These are phyloP conservation scores for Phoenix dactylifera DNA, from an alignment of 176 grass and related monocot species.

Conservation along the genomic window DNA sequence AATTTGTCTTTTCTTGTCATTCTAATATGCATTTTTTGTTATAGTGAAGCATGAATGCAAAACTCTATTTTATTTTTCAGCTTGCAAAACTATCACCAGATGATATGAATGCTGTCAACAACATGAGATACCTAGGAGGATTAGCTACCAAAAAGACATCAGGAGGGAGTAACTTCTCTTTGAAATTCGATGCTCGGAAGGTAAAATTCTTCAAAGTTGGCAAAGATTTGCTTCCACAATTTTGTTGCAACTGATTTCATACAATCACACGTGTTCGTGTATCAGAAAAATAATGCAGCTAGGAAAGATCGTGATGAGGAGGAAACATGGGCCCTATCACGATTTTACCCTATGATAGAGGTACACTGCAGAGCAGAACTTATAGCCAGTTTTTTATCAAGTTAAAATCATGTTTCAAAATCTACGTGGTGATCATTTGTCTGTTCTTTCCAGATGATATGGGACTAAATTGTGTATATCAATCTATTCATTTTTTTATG, in stretches of 20 bases:
- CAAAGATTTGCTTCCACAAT: constrained; percentile 8
- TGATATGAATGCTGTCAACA: constrained; percentile 67
- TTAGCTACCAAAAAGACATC: constrained; percentile 45
- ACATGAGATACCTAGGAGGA: constrained; percentile 61
- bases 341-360: constrained; percentile 86
- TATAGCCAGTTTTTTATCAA: constrained; percentile 2
- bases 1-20: too few species aligned
- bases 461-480: too few species aligned
- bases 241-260: background rate
- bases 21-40: too few species aligned
- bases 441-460: too few species aligned
- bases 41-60: background rate
- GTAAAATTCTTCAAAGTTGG: constrained; percentile 23
- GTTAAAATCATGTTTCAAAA: too few species aligned
- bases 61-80: constrained; percentile 30
- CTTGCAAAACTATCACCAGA: constrained; percentile 72
- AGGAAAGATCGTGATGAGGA: constrained; percentile 65
- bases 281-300: constrained; percentile 79
- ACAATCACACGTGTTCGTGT: background rate
- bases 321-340: constrained; percentile 66
- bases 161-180: constrained; percentile 43
- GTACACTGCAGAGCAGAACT: constrained; percentile 12
- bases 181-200: constrained; percentile 85
- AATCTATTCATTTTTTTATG: too few species aligned
- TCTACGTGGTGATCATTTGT: too few species aligned